phyloP scores from a whole-genome alignment of 2,329 filamentous ascomycete species.

The Colletotrichum melonis region DNA sequence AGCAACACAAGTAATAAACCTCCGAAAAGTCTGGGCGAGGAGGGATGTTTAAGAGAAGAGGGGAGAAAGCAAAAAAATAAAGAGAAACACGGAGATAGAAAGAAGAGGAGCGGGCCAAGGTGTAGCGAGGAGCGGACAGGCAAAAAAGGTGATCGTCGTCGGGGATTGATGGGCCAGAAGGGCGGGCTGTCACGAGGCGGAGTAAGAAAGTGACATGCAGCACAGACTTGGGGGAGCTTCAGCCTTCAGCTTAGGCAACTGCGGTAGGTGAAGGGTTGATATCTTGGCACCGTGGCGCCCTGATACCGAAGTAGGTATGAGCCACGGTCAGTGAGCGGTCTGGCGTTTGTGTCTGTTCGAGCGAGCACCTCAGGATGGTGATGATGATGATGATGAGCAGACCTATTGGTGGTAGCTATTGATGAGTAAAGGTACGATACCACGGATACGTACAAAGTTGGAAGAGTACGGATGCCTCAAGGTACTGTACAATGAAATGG shows the following conservation, averaged over 20 bases:
- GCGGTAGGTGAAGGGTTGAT: background rate
- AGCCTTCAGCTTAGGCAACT: background rate
- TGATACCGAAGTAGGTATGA: background rate
- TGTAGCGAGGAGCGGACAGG: background rate
- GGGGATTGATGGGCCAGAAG: constrained; percentile 6
- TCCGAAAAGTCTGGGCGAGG: background rate
- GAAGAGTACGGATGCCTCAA: too few species aligned
- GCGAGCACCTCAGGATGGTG: background rate
- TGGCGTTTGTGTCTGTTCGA: background rate
- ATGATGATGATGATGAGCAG: background rate
- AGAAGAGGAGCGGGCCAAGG: background rate
- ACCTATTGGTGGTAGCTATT: too few species aligned
- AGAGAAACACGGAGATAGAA: background rate
- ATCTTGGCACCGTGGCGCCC: background rate
- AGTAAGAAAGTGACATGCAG: constrained; percentile 30
- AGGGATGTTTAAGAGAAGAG: constrained; percentile 11
- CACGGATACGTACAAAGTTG: too few species aligned
- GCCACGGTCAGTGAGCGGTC: constrained; percentile 3
- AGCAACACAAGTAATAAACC: background rate
- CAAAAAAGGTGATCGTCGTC: constrained; percentile 16
- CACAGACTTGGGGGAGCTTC: constrained; percentile 18
- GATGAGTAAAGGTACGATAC: too few species aligned
- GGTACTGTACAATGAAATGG: too few species aligned
- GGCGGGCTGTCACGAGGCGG: constrained; percentile 30
- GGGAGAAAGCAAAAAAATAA: background rate